These are phyloP conservation scores for Paecilomyces niveus DNA, from an alignment of 2,329 filamentous ascomycete genomes.

Conservation along the genomic window DNA sequence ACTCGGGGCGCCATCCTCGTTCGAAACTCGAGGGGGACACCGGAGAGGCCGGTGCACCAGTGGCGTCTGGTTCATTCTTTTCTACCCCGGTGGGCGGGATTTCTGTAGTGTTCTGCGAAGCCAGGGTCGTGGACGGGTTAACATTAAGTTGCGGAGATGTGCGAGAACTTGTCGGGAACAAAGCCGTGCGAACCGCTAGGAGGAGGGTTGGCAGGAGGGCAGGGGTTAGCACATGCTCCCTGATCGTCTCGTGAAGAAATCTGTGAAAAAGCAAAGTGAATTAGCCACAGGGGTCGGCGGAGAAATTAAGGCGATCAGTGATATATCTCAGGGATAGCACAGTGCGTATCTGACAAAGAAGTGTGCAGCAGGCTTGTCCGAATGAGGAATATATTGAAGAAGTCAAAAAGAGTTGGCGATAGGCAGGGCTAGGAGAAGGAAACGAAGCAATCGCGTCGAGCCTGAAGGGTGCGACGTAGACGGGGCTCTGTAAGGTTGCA, in stretches of 20 bases:
- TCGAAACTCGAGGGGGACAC: constrained; percentile 3
- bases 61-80: background rate
- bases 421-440: background rate
- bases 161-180: constrained; percentile 81
- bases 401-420: background rate
- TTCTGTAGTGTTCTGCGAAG: constrained; percentile 15
- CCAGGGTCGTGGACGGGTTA: constrained; percentile 14
- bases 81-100: background rate
- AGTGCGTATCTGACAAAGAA: background rate
- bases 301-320: background rate
- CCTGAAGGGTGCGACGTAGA: background rate
- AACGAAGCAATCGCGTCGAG: background rate
- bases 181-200: constrained; percentile 58
- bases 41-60: constrained; percentile 2
- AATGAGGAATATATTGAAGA: background rate
- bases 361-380: background rate
- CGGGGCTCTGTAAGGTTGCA: background rate
- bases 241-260: constrained; percentile 40
- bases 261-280: constrained; percentile 16
- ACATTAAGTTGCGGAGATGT: constrained; percentile 46
- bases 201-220: constrained; percentile 56
- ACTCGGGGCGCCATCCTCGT: constrained; percentile 13
- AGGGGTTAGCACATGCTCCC: constrained; percentile 59
- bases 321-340: background rate
- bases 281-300: constrained; percentile 1